A percentile compares a stretch with the other conserved stretches of the same genome.
Conservation (phyloP, 305 asterid species). For the Fraxinus sp. region DNA sequence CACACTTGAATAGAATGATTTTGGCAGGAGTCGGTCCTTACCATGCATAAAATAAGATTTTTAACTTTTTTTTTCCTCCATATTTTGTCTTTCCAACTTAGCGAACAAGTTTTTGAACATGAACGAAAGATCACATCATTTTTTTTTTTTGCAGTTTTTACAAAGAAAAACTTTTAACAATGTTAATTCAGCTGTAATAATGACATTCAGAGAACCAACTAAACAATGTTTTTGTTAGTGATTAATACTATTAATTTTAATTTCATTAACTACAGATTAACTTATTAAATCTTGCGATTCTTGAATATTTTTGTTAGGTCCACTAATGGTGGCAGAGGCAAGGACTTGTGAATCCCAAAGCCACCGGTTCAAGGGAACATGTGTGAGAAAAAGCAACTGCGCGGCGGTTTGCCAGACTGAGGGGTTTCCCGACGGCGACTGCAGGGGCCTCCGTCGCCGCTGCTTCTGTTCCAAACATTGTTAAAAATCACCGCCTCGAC, state of each 20-base stretch:
- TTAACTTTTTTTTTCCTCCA: too few species aligned
- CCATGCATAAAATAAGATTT: too few species aligned
- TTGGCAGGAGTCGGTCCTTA: too few species aligned
- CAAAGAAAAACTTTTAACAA: not conserved
- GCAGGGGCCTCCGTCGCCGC: constrained; percentile 65
- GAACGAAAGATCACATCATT: not conserved
- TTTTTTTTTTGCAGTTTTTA: not conserved
- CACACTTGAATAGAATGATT: too few species aligned
- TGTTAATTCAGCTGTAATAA: not conserved
- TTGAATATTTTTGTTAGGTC: constrained; percentile 6
- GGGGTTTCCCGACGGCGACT: constrained; percentile 56
- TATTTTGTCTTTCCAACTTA: too few species aligned
- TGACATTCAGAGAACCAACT: not conserved
- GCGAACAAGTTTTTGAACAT: too few species aligned
- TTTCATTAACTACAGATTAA: not conserved
- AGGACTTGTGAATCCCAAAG: constrained; percentile 50
- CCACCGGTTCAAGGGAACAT: constrained; percentile 48
- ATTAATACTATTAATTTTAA: not conserved
- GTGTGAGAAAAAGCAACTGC: constrained; percentile 50
- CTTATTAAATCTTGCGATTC: not conserved
- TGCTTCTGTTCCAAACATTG: constrained; percentile 61
- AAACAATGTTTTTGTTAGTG: not conserved
- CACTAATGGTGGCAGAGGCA: constrained; percentile 50
- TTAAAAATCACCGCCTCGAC: constrained; percentile 16
- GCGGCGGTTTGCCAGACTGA: constrained; percentile 50